A percentile compares a stretch with the other conserved stretches of the same genome.
These are phyloP conservation scores for Picea abies DNA, from an alignment of 83 land plant species.

Conservation along the genomic window DNA sequence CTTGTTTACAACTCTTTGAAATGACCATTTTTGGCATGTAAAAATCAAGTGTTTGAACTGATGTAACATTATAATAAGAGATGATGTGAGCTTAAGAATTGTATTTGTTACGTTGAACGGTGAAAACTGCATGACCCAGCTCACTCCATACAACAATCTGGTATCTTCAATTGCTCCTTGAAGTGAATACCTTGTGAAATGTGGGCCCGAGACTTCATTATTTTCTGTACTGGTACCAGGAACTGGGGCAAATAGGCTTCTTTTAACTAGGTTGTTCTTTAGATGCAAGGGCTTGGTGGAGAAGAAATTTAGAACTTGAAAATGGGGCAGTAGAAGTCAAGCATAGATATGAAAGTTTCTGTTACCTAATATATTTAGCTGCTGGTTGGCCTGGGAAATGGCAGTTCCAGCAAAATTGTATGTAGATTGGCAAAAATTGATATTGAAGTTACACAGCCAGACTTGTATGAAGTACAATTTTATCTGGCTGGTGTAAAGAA, in stretches of 20 bases:
- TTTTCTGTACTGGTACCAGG: slow-evolving; percentile 4
- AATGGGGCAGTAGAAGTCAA: slow-evolving; percentile 4
- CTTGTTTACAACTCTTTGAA: slow-evolving; percentile 18
- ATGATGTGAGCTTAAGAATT: slow-evolving; percentile 16
- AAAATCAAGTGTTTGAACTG: slow-evolving; percentile 15
- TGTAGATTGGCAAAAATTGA: slow-evolving; percentile 14
- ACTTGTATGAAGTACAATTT: slow-evolving; percentile 14
- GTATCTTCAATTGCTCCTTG: slow-evolving; percentile 13
- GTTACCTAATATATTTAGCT: slow-evolving; percentile 6
- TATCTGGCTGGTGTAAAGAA: slow-evolving; percentile 17
- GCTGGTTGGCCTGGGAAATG: slow-evolving; percentile 13
- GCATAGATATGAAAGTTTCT: slow-evolving; percentile 9
- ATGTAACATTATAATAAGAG: slow-evolving; percentile 7
- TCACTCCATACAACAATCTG: slow-evolving; percentile 12
- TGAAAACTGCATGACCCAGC: slow-evolving; percentile 12
- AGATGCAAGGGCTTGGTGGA: background rate
- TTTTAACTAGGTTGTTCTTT: background rate
- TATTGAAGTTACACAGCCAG: slow-evolving; percentile 10
- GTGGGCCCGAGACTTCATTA: background rate
- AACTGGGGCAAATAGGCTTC: slow-evolving; percentile 11
- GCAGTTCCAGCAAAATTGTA: slow-evolving; percentile 14
- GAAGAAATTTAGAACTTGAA: slow-evolving; percentile 1
- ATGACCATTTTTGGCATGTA: slow-evolving; percentile 19
- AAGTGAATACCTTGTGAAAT: slow-evolving; percentile 2
- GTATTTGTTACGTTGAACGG: slow-evolving; percentile 14